Base-by-base conservation (phyloP, 2,329 filamentous ascomycete species). In the Fusarium tupiense region DNA sequence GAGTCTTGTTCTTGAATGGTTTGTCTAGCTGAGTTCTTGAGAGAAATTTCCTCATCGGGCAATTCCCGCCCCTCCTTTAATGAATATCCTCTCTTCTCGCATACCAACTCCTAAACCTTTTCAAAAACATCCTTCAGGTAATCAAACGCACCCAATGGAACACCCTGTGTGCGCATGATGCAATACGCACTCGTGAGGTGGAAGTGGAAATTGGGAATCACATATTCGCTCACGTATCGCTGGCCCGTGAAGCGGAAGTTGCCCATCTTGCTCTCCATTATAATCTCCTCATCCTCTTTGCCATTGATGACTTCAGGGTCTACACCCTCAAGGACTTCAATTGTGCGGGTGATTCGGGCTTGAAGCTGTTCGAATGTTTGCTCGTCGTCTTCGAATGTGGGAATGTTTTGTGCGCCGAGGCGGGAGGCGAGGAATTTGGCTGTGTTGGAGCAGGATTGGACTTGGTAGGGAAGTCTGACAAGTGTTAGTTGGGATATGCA, bases 161-260 rank as follows among this genome's bases (percentile, higher is more conserved):
- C 87, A 0, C 89, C 90, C 79, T 88, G 84, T 53, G 83, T 84
- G 49, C 90, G 82, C 76, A 92, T 77, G 59, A 92, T 87, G 5
- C 81, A 84, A 79, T 92, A 92, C 16, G 88, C 86, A 20, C 85
- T 88, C 17, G 83, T 84, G 17, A 88, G 66, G 72, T 92, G 90
- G 72, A 92, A 92, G 80, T 85, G 91, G 73, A 91, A 86, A 76
- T 91, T 91, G 7, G 90, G 88, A 31, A 90, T 77, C 6, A 81
- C 84, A 77, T 84, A 87, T 9, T 80, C 77, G 38, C 80, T 76
- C 17, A 88, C 72, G 74, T 88, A 90, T 3, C 80, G 76, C 62
- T 82, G 72, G 0, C 81, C 85, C 6, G 66, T 74, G 58, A 80
- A 81, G 33, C 62, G 63, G 22, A 77, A 80, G 52, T 71, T 75